Evolutionary conservation across 2,329 filamentous ascomycete species (phyloP), one percentile per base, ranked within the genome.

Genomic region (Aspergillus candidus): DNA sequence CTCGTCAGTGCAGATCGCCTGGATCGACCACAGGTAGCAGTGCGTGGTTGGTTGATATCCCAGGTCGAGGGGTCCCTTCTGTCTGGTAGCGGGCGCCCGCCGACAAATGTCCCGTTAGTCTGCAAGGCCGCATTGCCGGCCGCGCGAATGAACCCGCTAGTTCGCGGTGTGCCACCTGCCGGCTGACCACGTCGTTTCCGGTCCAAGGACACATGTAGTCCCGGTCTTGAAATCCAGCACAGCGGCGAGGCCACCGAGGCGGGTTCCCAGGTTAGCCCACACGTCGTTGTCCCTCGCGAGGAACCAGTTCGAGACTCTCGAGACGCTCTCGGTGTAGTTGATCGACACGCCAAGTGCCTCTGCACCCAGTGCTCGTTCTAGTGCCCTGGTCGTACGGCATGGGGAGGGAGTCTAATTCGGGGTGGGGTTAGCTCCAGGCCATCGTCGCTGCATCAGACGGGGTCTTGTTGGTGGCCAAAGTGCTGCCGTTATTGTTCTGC

Each of bases 141-240:
- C 11, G 61, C 52, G 10, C 60, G 62, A n/a, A n/a, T n/a, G 63
- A 81, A 81, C 3, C 62, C 55, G 5, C 63, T 56, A 4, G 68
- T 61, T 65, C 57, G 5, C 65, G 59, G 56, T 76, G 74, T 7
- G 73, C 64, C 32, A 79, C 67, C 1, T 68, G 67, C 4, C 79
- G 62, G 42, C 72, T 75, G 6, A 73, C 70, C 5, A 65, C 59
- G 53, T 81, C 76, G 36, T 76, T 78, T 7, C 77, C 77, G 15
- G 77, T 64, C 78, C 77, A 81, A 50, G 77, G 76, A 55, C 74
- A 76, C 3, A 71, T 69, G 51, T 72, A 81, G 55, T 82, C 78
- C 2, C 75, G 69, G 54, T 82, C 79, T 76, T 77, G 12, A 68
- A 66, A 40, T 82, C 78, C 6, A 83, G 70, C 2, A 83, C 64